Percentiles rank a stretch among this genome's conserved stretches.
Evolutionary conservation across 2,329 filamentous ascomycete species (phyloP).

Genomic region (Pseudogymnoascus sp.): DNA sequence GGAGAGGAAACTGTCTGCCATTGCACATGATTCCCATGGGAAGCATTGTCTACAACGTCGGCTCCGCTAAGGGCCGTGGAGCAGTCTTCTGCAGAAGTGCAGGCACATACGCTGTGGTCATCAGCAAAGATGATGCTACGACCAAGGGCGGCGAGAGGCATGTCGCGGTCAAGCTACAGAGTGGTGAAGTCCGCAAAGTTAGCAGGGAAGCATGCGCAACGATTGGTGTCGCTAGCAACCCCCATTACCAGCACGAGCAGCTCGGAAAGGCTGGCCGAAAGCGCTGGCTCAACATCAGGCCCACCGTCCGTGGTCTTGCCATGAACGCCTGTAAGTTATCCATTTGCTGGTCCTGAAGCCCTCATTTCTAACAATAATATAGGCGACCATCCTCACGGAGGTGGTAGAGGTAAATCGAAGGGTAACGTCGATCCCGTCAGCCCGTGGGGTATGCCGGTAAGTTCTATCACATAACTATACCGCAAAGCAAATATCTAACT

Average conservation of each 20-base stretch:
- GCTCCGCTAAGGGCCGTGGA: constrained; percentile 63
- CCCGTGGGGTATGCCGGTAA: constrained; percentile 91
- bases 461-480: constrained; percentile 32
- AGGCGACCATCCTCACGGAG: constrained; percentile 96
- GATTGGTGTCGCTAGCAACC: constrained; percentile 89
- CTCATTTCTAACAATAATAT: constrained; percentile 24
- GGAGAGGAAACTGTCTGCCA: constrained; percentile 89
- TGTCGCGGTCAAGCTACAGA: constrained; percentile 81
- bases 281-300: constrained; percentile 88
- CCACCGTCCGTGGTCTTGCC: constrained; percentile 91
- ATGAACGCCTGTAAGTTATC: constrained; percentile 83
- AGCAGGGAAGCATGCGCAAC: constrained; percentile 91
- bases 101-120: constrained; percentile 81
- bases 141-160: constrained; percentile 61
- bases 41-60: constrained; percentile 87
- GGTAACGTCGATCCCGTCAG: constrained; percentile 92
- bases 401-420: constrained; percentile 99
- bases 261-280: constrained; percentile 93
- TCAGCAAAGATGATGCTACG: constrained; percentile 79
- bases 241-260: constrained; percentile 81
- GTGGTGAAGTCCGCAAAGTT: constrained; percentile 84
- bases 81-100: constrained; percentile 94
- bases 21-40: constrained; percentile 93
- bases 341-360: constrained; percentile 7
- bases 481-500: constrained; percentile 25